Base-by-base conservation (phyloP, 352 stramenopile genomes). In the Globisporangium recalcitrans region DNA sequence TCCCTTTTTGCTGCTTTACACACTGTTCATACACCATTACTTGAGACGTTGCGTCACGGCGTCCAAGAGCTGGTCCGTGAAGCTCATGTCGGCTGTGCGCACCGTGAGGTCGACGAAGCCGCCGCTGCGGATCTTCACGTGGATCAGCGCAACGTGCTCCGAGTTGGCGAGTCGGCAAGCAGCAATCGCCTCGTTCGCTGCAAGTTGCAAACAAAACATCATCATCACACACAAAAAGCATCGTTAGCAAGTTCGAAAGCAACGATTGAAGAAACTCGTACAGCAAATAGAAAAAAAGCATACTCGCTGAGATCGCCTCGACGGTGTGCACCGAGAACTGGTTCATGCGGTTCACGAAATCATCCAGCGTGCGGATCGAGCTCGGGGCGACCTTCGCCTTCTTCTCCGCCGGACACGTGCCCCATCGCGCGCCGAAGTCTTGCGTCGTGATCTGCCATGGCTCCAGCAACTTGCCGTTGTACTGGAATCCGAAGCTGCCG, bases 161-260 rank as follows among this genome's bases (percentile, higher is more conserved):
- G 87, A 91, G 71, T 91, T 90, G 40, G 72, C 72, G 24, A 96
- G 63, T 36, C 87, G 85, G 16, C 76, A 87, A 38, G 85, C 78
- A 24, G 87, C 83, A 65, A 96, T 96, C 48, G 86, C 87, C 76
- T 96, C 87, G 70, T 93, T 96, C 13, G 87, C 85, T 93, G 52
- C n/a, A 66, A 44, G 21, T 31, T n/a, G 22, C 24, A 61, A 19
- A 60, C 1, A 34, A 54, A n/a, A 71, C 2, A 63, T 7, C 21
- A 52, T 32, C 27, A 31, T 31, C 27, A 36, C n/a, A 22, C 16
- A n/a, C n/a, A 58, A 29, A 2, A 32, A 32, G 16, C 40, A 29
- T 24, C 13, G 19, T 56, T 27, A 56, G 29, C n/a, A 42, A 24
- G 1, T 42, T 27, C 38, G 16, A 52, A n/a, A 11, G 13, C 16